Conservation (phyloP, 75 land plant genomes). For the Pinus albicaulis region DNA sequence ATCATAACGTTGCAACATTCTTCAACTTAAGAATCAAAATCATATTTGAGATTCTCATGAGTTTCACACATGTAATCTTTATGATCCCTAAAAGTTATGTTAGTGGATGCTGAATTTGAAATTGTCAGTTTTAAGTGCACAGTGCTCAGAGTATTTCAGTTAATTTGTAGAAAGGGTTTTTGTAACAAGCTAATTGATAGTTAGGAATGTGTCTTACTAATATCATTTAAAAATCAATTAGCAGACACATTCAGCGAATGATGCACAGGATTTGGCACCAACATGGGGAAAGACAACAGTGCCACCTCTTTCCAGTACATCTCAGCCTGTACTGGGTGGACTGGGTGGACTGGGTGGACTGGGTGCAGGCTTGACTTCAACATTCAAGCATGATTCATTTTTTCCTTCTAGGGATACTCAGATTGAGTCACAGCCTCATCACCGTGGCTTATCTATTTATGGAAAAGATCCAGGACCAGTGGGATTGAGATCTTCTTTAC, state of each 20-base stretch:
- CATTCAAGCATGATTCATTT: constrained; percentile 37
- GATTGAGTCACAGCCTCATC: constrained; percentile 30
- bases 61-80: too few relatives aligned
- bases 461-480: constrained; percentile 59
- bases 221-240: neutral
- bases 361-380: constrained; percentile 24
- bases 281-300: constrained; percentile 14
- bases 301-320: constrained; percentile 14
- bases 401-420: constrained; percentile 53
- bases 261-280: constrained; percentile 5
- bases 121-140: too few relatives aligned
- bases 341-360: constrained; percentile 1
- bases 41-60: too few relatives aligned
- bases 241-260: constrained; percentile 7
- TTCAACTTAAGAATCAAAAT: neutral
- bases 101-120: too few relatives aligned
- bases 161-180: neutral
- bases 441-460: constrained; percentile 60
- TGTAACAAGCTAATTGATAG: neutral
- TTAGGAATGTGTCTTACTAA: neutral
- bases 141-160: too few relatives aligned
- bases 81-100: too few relatives aligned
- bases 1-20: neutral
- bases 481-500: constrained; percentile 31
- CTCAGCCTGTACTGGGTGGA: constrained; percentile 16